These are phyloP conservation scores for Eutrema salsugineum DNA, from an alignment of 441 rosid genomes.

Conservation along the genomic window DNA sequence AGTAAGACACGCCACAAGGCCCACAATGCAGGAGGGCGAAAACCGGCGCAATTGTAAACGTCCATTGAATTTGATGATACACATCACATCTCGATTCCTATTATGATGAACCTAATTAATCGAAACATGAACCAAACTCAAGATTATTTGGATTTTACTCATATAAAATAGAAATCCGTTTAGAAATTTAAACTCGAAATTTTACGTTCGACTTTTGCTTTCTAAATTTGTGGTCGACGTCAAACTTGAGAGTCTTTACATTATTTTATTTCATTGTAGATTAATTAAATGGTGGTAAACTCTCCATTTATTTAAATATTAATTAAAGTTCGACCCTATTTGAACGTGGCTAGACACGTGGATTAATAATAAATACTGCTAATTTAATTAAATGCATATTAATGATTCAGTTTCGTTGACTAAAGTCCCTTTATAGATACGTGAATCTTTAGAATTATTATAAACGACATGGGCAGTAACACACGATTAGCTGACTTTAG, in stretches of 20 bases:
- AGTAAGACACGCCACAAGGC: too few relatives aligned
- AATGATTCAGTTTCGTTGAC: slow-evolving; percentile 9
- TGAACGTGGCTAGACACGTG: slow-evolving; percentile 4
- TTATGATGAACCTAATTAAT: background rate
- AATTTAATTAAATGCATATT: background rate
- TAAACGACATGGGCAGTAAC: slow-evolving; percentile 17
- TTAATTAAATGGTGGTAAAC: background rate
- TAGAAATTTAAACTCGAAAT: background rate
- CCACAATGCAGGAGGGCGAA: too few relatives aligned
- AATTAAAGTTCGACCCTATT: too few relatives aligned
- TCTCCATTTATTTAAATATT: too few relatives aligned
- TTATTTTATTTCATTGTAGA: background rate
- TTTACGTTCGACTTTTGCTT: background rate
- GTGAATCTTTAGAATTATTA: slow-evolving; percentile 10
- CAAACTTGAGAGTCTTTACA: background rate
- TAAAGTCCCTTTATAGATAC: slow-evolving; percentile 8
- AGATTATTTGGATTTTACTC: too few relatives aligned
- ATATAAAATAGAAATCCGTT: background rate
- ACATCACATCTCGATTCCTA: background rate
- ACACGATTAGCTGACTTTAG: background rate
- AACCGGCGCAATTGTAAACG: too few relatives aligned
- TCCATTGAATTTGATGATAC: too few relatives aligned
- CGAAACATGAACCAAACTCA: background rate
- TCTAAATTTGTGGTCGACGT: background rate
- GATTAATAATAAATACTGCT: background rate